Evolutionary conservation across 345 rosid species (phyloP), one percentile per base, ranked within the genome.

Genomic region (Brassica nigra): DNA sequence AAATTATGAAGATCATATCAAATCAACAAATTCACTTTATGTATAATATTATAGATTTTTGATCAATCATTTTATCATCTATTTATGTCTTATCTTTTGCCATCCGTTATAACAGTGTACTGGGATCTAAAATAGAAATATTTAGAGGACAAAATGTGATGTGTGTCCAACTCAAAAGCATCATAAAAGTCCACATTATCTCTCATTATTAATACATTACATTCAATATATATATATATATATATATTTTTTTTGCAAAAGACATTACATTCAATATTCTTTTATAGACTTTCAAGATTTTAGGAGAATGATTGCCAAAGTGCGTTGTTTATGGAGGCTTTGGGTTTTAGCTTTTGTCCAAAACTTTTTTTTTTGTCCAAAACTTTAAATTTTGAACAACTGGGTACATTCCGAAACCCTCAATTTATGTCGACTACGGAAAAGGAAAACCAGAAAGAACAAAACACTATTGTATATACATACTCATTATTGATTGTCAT

Each of bases 371-470:
- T 78, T 73, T 49, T 68, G 75, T 74, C 70, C 78, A 28, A 62
- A 79, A 73, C 75, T 74, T 79, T 71, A 6, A 65, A 54, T 18
- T 78, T 16, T 71, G 27, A 78, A 44, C 69, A 73, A 18, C 33
- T 58, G 4, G 62, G 63, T 79, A 73, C 44, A 73, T 59, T 72
- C 67, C 77, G 61, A 78, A 72, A 10, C 74, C 37, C 27, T 34
- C 74, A 68, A 61, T 79, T 80, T 47, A 62, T 54, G 83, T 80
- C 78, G 75, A 80, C 75, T 12, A 23, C 33, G 74, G 47, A 73
- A 73, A 73, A 11, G 18, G 18, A 36, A 49, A 74, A 47, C 49
- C 58, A 66, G 62, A 79, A 79, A 68, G 75, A 68, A 79, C 75
- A 74, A 61, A 61, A 49, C 29, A 74, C 66, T 79, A 49, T 39